phyloP scores from a whole-genome alignment of 2,329 filamentous ascomycete species.

The Colletotrichum abscissum region DNA sequence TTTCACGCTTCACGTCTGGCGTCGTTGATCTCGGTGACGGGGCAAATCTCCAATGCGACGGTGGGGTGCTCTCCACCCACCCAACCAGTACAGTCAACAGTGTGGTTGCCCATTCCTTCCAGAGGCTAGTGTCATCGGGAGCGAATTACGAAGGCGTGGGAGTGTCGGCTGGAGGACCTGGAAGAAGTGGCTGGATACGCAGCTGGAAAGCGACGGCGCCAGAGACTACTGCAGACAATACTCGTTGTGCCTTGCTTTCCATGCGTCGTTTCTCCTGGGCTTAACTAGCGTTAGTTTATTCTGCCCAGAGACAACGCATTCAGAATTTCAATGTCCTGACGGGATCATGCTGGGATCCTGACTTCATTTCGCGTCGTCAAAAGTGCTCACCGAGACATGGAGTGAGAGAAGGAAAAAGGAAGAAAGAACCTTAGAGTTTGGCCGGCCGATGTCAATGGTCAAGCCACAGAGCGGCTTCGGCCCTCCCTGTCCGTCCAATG shows the following conservation, averaged over 20 bases:
- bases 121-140: slow-evolving; percentile 4
- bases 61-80: slow-evolving; percentile 21
- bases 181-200: slow-evolving; percentile 9
- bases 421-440: not conserved
- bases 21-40: slow-evolving; percentile 5
- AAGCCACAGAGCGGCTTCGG: slow-evolving; percentile 27
- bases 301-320: slow-evolving; percentile 9
- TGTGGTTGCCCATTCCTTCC: slow-evolving; percentile 4
- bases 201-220: slow-evolving; percentile 14
- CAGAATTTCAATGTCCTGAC: slow-evolving; percentile 1
- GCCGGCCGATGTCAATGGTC: not conserved
- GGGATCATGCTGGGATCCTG: slow-evolving; percentile 23
- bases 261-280: not conserved
- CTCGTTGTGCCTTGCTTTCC: slow-evolving; percentile 32
- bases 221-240: slow-evolving; percentile 24
- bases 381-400: slow-evolving; percentile 5
- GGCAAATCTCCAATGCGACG: not conserved
- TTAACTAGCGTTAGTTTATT: slow-evolving; percentile 5
- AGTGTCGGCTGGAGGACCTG: not conserved
- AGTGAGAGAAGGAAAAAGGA: not conserved
- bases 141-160: not conserved
- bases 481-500: slow-evolving; percentile 19
- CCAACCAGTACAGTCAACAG: not conserved
- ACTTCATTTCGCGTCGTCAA: slow-evolving; percentile 16
- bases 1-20: slow-evolving; percentile 17